Percentiles rank a stretch among this genome's conserved stretches.
Evolutionary conservation across 2,329 filamentous ascomycete genomes (phyloP).

Genomic region (Cordyceps pruinosa): DNA sequence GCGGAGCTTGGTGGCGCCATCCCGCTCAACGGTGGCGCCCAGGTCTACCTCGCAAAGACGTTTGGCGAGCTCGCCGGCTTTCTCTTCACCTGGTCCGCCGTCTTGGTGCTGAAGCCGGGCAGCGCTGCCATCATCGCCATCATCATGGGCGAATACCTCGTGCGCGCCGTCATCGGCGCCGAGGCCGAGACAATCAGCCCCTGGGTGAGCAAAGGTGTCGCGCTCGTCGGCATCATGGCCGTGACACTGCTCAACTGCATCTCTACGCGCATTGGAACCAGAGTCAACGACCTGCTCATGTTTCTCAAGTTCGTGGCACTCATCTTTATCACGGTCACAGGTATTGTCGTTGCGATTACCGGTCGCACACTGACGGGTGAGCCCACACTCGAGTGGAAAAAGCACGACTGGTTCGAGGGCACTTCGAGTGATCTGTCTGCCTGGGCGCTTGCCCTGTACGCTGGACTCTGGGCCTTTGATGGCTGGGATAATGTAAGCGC

Average conservation of each 20-base stretch:
- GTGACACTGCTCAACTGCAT: conserved; percentile 86
- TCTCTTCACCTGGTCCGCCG: conserved; percentile 92
- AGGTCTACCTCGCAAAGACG: conserved; percentile 92
- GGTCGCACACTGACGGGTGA: conserved; percentile 71
- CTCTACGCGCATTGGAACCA: conserved; percentile 80
- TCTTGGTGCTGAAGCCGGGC: conserved; percentile 89
- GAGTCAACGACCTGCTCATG: conserved; percentile 89
- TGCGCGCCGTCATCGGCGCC: conserved; percentile 78
- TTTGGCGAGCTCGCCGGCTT: conserved; percentile 92
- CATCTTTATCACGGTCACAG: conserved; percentile 76
- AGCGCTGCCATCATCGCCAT: conserved; percentile 92
- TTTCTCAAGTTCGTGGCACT: conserved; percentile 92
- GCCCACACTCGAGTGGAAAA: conserved; percentile 81
- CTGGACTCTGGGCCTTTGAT: conserved; percentile 95
- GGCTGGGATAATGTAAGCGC: conserved; percentile 91
- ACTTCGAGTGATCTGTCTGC: conserved; percentile 73
- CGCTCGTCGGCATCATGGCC: conserved; percentile 63
- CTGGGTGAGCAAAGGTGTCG: conserved; percentile 88
- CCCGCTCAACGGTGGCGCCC: conserved; percentile 86
- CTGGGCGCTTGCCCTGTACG: conserved; percentile 93
- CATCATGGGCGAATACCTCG: conserved; percentile 97
- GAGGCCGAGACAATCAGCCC: conserved; percentile 72
- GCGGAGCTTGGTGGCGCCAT: conserved; percentile 94
- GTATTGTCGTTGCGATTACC: conserved; percentile 82
- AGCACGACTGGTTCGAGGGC: conserved; percentile 77